Base-by-base conservation (phyloP, 1,139 yeast species). In the Meyerozyma elateridarum region DNA sequence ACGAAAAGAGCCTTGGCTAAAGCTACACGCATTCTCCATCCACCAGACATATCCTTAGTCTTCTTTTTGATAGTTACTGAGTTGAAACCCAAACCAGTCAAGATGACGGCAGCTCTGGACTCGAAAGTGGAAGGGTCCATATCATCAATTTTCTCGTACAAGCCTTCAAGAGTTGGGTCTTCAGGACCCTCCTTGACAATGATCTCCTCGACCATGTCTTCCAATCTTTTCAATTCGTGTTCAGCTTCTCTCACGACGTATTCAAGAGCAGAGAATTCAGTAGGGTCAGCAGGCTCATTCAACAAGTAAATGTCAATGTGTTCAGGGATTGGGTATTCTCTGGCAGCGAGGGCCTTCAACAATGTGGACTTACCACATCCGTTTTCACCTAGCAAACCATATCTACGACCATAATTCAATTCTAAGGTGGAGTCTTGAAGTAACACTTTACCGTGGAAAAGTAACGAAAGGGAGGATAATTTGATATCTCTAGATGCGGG, bases 41-140 rank as follows among this genome's bases (percentile, higher is more conserved):
- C 94, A 78, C 99, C 99, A 59, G 96, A 87, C 98, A 91, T 91
- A 59, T 91, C 98, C 67, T 87, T 89, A 54, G 98, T 91, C 69
- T 79, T 83, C 60, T 77, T 75, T 54, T 89, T 88, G 45, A 68
- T 68, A 40, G 97, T 91, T 49, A 67, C 66, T 36, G 81, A 56
- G 65, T 85, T 85, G 79, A 91, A 91, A 55, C 99, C 98, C 62
- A 91, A 78, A 88, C 98, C 99, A 48, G 87, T 85, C 55, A 91
- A 73, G 54, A 91, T 93, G 47, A 88, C 70, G 36, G 98, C 95
- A 36, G 99, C 98, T 65, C 98, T 80, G 31, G 94, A 70, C 71
- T 91, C 98, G 54, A 91, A 91, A 36, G 98, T 91, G 35, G 89
- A 56, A 31, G 98, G 96, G 59, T 91, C 99, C 91, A 91, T 77